phyloP scores from a whole-genome alignment of 768 basidiomycete genomes.

The Naganishia randhawae region DNA sequence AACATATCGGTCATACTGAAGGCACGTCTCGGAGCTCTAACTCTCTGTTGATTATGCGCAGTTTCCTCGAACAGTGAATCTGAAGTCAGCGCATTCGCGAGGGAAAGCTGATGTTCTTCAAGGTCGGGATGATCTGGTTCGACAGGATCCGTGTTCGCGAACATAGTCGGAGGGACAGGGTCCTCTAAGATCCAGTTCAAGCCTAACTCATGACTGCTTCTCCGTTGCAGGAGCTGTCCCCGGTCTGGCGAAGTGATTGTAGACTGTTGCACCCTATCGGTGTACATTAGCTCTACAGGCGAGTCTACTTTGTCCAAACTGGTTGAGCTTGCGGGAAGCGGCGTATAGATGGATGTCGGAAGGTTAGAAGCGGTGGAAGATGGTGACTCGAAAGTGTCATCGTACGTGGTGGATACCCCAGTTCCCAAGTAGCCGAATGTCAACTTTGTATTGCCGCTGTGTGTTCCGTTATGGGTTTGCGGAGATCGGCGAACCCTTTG shows the following conservation, averaged over 20 bases:
- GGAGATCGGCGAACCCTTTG: background rate
- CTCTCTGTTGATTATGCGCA: background rate
- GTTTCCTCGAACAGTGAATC: background rate
- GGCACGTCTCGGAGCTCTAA: background rate
- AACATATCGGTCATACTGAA: background rate
- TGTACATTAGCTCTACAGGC: too few species aligned
- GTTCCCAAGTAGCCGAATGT: too few species aligned
- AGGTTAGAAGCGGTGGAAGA: background rate
- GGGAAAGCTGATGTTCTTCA: background rate
- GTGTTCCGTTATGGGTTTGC: background rate
- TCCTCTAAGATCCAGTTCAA: conserved; percentile 9
- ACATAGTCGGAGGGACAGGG: background rate
- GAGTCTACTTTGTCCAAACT: background rate
- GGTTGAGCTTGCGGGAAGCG: background rate
- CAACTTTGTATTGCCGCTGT: too few species aligned
- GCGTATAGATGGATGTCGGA: background rate
- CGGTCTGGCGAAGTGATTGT: background rate
- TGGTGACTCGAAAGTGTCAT: background rate
- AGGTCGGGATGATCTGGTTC: background rate
- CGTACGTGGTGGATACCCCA: too few species aligned
- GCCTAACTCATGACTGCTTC: background rate
- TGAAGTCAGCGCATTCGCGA: background rate
- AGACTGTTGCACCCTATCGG: too few species aligned
- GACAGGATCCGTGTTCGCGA: too few species aligned
- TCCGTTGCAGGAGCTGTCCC: background rate